These are phyloP conservation scores for Melaleuca quinquenervia DNA, from an alignment of 345 rosid species.

Conservation along the genomic window DNA sequence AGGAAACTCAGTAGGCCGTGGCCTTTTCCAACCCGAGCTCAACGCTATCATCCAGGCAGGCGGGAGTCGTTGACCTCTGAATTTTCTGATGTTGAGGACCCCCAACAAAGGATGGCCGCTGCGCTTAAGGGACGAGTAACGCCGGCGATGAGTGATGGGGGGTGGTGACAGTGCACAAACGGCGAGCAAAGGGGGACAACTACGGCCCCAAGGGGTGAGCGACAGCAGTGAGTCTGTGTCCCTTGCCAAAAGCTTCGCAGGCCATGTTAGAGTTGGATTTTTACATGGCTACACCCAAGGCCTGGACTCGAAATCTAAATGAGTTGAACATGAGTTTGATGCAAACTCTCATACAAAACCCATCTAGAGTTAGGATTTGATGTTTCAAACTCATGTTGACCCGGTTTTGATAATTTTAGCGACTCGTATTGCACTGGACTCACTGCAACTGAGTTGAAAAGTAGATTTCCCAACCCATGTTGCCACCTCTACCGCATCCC, in stretches of 20 bases:
- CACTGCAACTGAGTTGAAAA: background rate
- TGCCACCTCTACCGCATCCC: background rate
- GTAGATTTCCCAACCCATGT: background rate
- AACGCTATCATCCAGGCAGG: background rate
- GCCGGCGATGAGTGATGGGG: background rate
- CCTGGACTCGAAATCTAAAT: background rate
- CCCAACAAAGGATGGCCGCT: background rate
- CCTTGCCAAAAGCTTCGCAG: background rate
- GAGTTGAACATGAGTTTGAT: background rate
- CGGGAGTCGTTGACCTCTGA: background rate
- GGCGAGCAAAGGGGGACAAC: background rate
- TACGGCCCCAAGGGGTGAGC: too few relatives aligned
- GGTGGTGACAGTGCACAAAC: background rate
- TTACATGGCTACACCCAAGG: accelerated
- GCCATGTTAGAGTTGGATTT: background rate
- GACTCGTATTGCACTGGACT: background rate
- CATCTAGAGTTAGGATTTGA: background rate
- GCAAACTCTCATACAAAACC: background rate
- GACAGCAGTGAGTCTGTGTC: too few relatives aligned
- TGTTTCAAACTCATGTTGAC: background rate
- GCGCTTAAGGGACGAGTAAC: background rate
- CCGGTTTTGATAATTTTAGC: background rate
- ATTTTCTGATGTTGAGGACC: background rate
- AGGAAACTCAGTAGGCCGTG: background rate
- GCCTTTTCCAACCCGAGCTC: background rate